Base-by-base conservation (phyloP, 1,284 basidiomycete genomes). In the Coriolopsis trogii region DNA sequence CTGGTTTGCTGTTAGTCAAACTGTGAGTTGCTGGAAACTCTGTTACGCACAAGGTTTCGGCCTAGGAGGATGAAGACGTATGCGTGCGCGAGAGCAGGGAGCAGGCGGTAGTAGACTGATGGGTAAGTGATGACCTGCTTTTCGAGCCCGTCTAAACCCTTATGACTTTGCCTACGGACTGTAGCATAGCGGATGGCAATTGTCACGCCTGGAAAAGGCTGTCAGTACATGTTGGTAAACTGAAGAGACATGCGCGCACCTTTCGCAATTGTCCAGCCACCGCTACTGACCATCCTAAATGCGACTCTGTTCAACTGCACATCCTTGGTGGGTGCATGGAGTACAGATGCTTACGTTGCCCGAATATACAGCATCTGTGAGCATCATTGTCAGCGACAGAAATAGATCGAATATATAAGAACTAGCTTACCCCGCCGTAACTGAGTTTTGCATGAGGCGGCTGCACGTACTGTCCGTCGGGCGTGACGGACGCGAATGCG, bases 371-470 rank as follows among this genome's bases (percentile, higher is more conserved):
- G 66, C 86, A 88, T 89, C 85, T 87, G 21, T 7, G 16, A n/a
- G 4, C 41, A 9, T 7, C 1, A 1, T 46, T 24, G 18, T 46
- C 37, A 31, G n/a, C n/a, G n/a, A n/a, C n/a, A n/a, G n/a, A 25
- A 6, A 16, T 16, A 18, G 4, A 12, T 43, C 26, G 31, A 38
- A 30, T 5, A 28, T 24, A 4, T 18, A 36, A 18, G 15, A 36
- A 36, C 16, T 13, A 25, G 21, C 81, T 67, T 63, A 89, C 87
- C 7, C 89, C 87, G 44, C 89, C 87, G 63, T 91, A 93, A 58
- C 82, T 85, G 10, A 92, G 70, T 66, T 91, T 92, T 3, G 83
- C 78, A 60, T 88, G 87, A 13, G 83, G 83, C 13, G 90, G 89
- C 56, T 78, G 76, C 25, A 85, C 62, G 64, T 93, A 93, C 58